Evolutionary conservation across 345 rosid genomes (phyloP), one percentile per base, ranked within the genome.

Genomic region (Citrus mangshanensis): DNA sequence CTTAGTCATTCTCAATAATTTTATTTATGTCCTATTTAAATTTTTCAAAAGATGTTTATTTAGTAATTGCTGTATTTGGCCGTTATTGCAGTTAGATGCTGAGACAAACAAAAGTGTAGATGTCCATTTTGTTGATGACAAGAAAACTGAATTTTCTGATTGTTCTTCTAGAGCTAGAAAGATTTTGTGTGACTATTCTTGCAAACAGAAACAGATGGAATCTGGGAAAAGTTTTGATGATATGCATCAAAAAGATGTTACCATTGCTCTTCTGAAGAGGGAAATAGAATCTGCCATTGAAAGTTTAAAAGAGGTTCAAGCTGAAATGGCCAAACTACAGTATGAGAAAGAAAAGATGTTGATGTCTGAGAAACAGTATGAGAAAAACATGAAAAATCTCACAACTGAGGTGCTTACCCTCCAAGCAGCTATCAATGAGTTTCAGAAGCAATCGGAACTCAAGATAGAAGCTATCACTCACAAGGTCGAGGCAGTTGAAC

Each of bases 241-340:
- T 76, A 66, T 75, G 72, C 60, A 75, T 67, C 85, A 82, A 76
- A 89, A 90, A 87, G 93, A 90, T 73, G 70, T 81, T 77, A 86
- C 92, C 73, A 81, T 92, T 80, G 73, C 82, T 80, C 89, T 92
- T 86, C 84, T 95, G 79, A 93, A 83, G 86, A 81, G 78, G 85
- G 98, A 93, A 89, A 84, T 92, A 76, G 93, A 87, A 82, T 91
- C 87, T 81, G 98, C 98, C 28, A 85, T 93, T 74, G 87, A 77
- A 80, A 88, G 94, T 82, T 84, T 95, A 79, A 87, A 89, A 81
- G 93, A 91, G 71, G 89, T 93, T 78, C 89, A 88, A 81, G 71
- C 79, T 85, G 94, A 93, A 82, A 89, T 95, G 91, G 81, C 77
- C 79, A 90, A 77, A 80, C 80, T 93, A 73, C 87, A 75, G 46